phyloP scores from a whole-genome alignment of 2,329 filamentous ascomycete species.

The Botrytis cinerea region DNA sequence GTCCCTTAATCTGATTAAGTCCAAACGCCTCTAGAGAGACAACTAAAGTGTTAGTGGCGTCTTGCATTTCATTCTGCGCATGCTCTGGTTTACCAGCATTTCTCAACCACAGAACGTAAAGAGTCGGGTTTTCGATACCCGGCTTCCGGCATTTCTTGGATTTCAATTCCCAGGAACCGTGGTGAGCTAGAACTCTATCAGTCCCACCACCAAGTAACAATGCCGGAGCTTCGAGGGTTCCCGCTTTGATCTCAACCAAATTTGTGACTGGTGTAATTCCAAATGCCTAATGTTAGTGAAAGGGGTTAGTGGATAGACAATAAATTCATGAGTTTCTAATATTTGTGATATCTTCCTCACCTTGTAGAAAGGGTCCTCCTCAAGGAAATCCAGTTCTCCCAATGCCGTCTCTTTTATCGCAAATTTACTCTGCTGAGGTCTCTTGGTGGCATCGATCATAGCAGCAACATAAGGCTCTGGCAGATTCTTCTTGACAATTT shows the following conservation, averaged over 20 bases:
- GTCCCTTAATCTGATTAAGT: neutral
- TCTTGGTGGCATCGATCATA: neutral
- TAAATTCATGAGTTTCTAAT: neutral
- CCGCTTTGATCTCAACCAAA: neutral
- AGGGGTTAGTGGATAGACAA: neutral
- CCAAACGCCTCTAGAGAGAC: neutral
- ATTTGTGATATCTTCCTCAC: neutral
- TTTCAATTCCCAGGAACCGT: neutral
- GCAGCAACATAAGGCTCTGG: neutral
- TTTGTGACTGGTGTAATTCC: neutral
- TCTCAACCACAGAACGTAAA: neutral
- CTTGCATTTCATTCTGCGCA: too few relatives aligned
- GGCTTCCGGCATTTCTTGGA: neutral
- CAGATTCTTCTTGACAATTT: neutral
- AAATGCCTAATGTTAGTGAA: neutral
- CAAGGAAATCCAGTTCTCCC: neutral
- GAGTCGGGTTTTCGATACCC: neutral
- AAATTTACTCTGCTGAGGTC: neutral
- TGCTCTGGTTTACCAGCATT: too few relatives aligned
- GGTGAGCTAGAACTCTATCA: fast-evolving
- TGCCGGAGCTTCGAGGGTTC: neutral
- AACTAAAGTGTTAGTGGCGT: neutral
- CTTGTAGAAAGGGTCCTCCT: neutral
- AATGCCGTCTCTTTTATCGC: neutral
- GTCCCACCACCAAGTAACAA: neutral